Evolutionary conservation across 139 green algal genomes (phyloP), one percentile per base, ranked within the genome.

Genomic region (Coelastrella sp.): DNA sequence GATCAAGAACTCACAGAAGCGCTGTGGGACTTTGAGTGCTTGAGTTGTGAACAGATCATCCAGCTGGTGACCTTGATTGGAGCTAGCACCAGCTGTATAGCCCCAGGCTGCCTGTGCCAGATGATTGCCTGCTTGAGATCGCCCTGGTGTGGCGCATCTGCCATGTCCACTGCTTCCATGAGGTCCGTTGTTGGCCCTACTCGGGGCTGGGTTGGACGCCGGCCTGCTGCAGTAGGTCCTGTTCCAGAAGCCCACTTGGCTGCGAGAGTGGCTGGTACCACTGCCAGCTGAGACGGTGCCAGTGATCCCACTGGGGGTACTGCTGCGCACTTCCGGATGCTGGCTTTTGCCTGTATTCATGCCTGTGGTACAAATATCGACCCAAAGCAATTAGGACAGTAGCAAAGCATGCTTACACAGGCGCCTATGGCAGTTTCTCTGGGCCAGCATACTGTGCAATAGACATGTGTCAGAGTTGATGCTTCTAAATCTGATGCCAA

Each of bases 161-260:
- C 62, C 62, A 17, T 27, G 23, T 21, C 62, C 9, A 57, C 11
- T 57, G 11, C 11, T 13, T 57, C 11, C 62, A 38, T 15, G 30
- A 30, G 27, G 38, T 15, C 15, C 8, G 35, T 27, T 50, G 23
- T 35, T 35, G 35, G 34, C 34, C 27, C 75, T 69, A 34, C 34
- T 40, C 8, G 53, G 75, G 21, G 75, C 19, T n/a, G 75, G 75
- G 53, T 82, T 82, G n/a, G 78, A 76, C 21, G 41, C 34, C 6
- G 78, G 78, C 40, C 78, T 37, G 37, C 60, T 37, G 37, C 37
- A 38, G 11, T 62, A 60, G 8, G 78, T 41, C 25, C 78, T 51
- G 62, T 45, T 48, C 78, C 62, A 84, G 62, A 76, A 84, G 62
- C 78, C 78, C 30, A 35, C 25, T 25, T 82, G 75, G 5, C 53